A percentile compares a stretch with the other conserved stretches of the same genome.
These are phyloP conservation scores for Paragyromitra xinjiangensis DNA, from an alignment of 495 filamentous ascomycete genomes.

Conservation along the genomic window DNA sequence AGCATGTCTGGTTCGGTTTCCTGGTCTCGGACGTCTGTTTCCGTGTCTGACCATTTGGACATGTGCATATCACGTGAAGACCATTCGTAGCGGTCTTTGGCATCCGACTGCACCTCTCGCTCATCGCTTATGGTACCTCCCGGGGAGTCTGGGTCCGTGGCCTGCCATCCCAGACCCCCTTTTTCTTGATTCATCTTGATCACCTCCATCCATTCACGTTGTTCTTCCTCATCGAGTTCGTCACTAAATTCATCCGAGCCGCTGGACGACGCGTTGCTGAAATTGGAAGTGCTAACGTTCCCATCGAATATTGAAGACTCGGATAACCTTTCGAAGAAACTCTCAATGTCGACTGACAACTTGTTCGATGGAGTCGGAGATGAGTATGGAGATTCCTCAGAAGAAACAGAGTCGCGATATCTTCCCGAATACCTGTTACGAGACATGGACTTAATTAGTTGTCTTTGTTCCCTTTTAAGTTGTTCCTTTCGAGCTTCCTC, in stretches of 20 bases:
- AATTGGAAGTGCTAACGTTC: neutral
- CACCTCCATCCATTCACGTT: neutral
- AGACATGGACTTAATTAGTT: neutral
- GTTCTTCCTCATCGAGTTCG: neutral
- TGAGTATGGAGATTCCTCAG: neutral
- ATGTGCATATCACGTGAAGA: neutral
- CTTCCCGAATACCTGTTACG: neutral
- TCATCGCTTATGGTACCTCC: neutral
- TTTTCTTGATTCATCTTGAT: neutral
- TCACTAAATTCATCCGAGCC: neutral
- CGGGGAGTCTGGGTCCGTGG: too few relatives aligned
- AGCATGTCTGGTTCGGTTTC: neutral
- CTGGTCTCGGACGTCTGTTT: neutral
- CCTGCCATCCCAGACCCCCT: neutral
- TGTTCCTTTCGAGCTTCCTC: neutral
- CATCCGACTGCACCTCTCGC: neutral
- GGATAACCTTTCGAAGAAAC: neutral
- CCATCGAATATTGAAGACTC: neutral
- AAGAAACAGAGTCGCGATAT: neutral
- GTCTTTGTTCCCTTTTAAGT: neutral
- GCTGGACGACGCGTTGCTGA: neutral
- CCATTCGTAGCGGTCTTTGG: neutral
- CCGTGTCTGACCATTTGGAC: neutral
- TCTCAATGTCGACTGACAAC: neutral
- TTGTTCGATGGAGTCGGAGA: neutral